Evolutionary conservation across 2,329 filamentous ascomycete genomes (phyloP), one percentile per base, ranked within the genome.

Genomic region (Aquanectria penicillioides): DNA sequence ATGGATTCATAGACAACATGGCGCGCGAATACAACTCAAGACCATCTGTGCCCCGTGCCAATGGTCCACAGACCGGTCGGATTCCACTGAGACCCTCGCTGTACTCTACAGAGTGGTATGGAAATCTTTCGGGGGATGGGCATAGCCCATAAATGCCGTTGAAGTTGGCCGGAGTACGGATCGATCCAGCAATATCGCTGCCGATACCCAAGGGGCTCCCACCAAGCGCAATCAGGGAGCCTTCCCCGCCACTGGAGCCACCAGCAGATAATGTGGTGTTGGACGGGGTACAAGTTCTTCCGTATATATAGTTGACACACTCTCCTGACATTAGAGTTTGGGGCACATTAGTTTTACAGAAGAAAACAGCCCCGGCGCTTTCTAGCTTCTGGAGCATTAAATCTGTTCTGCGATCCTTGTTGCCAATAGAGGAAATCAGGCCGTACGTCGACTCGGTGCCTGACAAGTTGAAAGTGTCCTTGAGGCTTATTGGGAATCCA

Each of bases 71-170:
- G 22, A 29, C 23, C 8, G 5, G 2, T n/a, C 17, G 23, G 25
- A 22, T 29, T 17, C n/a, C 17, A n/a, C n/a, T n/a, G n/a, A n/a
- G n/a, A n/a, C n/a, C n/a, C n/a, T n/a, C n/a, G n/a, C n/a, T 22
- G 18, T 7, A 22, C 9, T 41, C 18, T 8, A 15, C 33, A 11
- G 7, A 2, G 15, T 40, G 51, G 4, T 22, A 28, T 10, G 54
- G 54, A n/a, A 57, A 18, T 4, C 54, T n/a, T 4, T 31, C 26
- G 3, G 20, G n/a, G 3, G 28, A 22, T 13, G 54, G 46, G 13
- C 46, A 51, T 1, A 46, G 29, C 4, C 54, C 54, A 28, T 44
- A 50, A 12, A 57, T 46, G 11, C 54, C 46, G 15, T 57, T 57
- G n/a, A 44, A 43, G 15, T 50, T 49, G 12, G 54, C 54, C 3